Evolutionary conservation across 345 rosid genomes (phyloP).

Genomic region (Limnanthes douglasii): DNA sequence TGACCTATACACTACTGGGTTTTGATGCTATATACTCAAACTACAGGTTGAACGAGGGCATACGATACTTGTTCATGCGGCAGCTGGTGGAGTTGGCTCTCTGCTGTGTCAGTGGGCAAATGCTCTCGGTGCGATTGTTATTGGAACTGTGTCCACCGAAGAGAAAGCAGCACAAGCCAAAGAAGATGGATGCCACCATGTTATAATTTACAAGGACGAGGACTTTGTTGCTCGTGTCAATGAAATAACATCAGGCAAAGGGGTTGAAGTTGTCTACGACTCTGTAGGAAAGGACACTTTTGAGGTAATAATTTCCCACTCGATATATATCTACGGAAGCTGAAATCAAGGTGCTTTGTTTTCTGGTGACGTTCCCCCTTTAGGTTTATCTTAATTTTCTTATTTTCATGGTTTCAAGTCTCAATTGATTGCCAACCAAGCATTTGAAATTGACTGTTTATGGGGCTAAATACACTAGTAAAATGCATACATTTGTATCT

Average conservation of each 20-base stretch:
- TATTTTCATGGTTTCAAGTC: no score
- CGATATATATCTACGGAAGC: background rate
- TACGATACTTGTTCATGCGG: constrained; percentile 73
- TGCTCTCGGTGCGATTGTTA: constrained; percentile 80
- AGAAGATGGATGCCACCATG: constrained; percentile 91
- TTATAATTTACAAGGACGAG: constrained; percentile 56
- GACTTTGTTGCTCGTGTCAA: constrained; percentile 67
- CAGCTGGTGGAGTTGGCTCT: constrained; percentile 96
- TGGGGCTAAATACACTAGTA: no score
- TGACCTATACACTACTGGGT: no score
- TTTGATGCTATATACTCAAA: background rate
- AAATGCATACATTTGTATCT: no score
- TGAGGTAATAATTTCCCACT: constrained; percentile 27
- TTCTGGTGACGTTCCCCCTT: background rate
- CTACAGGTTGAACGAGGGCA: constrained; percentile 66
- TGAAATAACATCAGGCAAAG: constrained; percentile 65
- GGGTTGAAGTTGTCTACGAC: constrained; percentile 85
- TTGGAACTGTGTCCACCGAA: constrained; percentile 69
- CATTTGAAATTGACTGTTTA: no score
- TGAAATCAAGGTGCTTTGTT: background rate
- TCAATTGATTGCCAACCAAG: no score
- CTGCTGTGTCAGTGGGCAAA: constrained; percentile 85
- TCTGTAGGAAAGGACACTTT: constrained; percentile 87
- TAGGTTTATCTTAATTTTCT: no score
- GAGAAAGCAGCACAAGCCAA: constrained; percentile 91